A percentile compares a stretch with the other conserved stretches of the same genome.
Conservation (phyloP, 805 yeast genomes). For the Pichia kluyveri region DNA sequence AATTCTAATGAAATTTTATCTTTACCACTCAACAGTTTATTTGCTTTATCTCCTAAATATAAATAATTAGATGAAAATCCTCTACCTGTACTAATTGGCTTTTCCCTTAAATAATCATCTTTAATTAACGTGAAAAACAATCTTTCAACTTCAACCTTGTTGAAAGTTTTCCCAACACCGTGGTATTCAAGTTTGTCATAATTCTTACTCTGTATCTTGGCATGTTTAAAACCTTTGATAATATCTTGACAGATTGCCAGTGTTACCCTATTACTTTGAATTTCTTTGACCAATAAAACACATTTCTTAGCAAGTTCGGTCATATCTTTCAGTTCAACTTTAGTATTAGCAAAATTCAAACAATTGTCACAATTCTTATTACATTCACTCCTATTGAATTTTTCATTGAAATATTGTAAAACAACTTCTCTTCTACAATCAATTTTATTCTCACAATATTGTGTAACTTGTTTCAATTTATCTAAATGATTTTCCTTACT, state of each 20-base stretch:
- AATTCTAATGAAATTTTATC: slow-evolving; percentile 20
- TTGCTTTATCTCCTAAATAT: slow-evolving; percentile 49
- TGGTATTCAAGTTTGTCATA: slow-evolving; percentile 53
- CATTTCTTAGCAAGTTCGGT: slow-evolving; percentile 55
- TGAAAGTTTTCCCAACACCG: slow-evolving; percentile 59
- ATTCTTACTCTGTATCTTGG: slow-evolving; percentile 54
- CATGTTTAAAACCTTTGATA: slow-evolving; percentile 59
- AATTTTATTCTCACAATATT: slow-evolving; percentile 82
- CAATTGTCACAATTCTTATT: slow-evolving; percentile 82
- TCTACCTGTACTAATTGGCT: slow-evolving; percentile 53
- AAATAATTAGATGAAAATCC: slow-evolving; percentile 80
- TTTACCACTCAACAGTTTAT: slow-evolving; percentile 30
- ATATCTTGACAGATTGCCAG: slow-evolving; percentile 75
- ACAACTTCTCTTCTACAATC: slow-evolving; percentile 90
- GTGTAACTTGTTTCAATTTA: slow-evolving; percentile 74
- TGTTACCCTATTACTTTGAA: slow-evolving; percentile 60
- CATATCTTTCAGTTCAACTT: slow-evolving; percentile 52
- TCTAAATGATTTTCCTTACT: slow-evolving; percentile 71
- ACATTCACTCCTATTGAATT: slow-evolving; percentile 60
- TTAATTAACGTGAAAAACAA: slow-evolving; percentile 71
- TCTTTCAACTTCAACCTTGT: slow-evolving; percentile 69
- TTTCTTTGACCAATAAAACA: slow-evolving; percentile 44
- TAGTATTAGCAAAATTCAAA: slow-evolving; percentile 32
- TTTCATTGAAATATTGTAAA: slow-evolving; percentile 82
- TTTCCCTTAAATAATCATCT: slow-evolving; percentile 59